Evolutionary conservation across 345 rosid species (phyloP).

Genomic region (Eucalyptus cloeziana): DNA sequence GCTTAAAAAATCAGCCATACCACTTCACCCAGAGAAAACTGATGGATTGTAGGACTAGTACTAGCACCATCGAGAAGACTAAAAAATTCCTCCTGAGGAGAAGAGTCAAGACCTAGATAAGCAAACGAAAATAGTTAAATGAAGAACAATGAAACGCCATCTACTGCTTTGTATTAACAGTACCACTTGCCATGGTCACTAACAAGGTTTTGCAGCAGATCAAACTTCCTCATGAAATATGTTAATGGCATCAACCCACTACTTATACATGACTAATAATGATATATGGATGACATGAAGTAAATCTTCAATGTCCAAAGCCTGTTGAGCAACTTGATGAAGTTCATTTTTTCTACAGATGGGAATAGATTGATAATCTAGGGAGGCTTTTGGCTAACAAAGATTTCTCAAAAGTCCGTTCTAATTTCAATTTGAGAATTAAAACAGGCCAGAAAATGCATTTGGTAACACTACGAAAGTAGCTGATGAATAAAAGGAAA

Average conservation of each 20-base stretch:
- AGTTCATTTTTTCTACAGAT: no score
- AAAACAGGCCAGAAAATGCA: no score
- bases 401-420: no score
- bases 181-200: conserved; percentile 50
- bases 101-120: not conserved
- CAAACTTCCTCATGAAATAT: no score
- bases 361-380: no score
- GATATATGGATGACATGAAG: no score
- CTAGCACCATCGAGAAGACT: conserved; percentile 76
- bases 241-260: no score
- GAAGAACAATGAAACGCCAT: not conserved
- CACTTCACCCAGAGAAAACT: conserved; percentile 82
- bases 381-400: no score
- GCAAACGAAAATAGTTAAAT: not conserved
- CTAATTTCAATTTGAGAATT: no score
- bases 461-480: not conserved
- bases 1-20: conserved; percentile 15
- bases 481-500: not conserved
- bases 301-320: no score
- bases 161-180: not conserved
- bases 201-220: conserved; percentile 32
- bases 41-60: conserved; percentile 83
- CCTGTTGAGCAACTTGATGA: no score
- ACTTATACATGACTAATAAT: no score
- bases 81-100: conserved; percentile 86